These are phyloP conservation scores for Otatea glauca DNA, from an alignment of 176 grass and related monocot species.

Conservation along the genomic window DNA sequence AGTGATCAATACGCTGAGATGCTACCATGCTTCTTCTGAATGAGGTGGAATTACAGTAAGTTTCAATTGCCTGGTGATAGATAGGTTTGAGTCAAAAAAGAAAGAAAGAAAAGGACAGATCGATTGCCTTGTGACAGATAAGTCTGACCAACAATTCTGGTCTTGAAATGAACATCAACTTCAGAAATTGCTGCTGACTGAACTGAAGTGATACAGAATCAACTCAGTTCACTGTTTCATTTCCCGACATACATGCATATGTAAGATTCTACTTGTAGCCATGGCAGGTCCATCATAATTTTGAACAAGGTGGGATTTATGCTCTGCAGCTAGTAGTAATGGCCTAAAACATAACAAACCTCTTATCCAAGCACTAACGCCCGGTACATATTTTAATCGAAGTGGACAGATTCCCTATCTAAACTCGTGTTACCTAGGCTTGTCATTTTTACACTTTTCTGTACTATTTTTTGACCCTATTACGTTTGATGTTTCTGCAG, in stretches of 20 bases:
- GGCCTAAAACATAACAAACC: constrained; percentile 9
- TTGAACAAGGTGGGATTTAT: background rate
- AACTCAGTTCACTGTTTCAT: background rate
- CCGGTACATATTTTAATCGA: constrained; percentile 7
- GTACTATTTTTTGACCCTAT: background rate
- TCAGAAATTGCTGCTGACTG: background rate
- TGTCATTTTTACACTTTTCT: background rate
- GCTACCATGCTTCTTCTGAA: background rate
- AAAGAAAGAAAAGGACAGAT: background rate
- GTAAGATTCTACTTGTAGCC: background rate
- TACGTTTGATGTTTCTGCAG: background rate
- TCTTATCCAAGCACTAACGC: constrained; percentile 12
- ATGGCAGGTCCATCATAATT: background rate
- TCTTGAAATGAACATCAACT: background rate
- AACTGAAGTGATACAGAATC: background rate
- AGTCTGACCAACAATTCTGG: background rate
- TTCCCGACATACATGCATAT: background rate
- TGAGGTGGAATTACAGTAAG: background rate
- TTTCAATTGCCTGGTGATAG: background rate
- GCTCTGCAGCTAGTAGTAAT: constrained; percentile 14
- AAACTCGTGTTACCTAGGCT: background rate
- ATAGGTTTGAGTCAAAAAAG: background rate
- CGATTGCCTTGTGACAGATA: background rate
- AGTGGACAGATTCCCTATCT: background rate
- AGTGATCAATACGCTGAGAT: background rate